Conservation (phyloP, 257 asterid species). For the Gynochthodes officinalis region DNA sequence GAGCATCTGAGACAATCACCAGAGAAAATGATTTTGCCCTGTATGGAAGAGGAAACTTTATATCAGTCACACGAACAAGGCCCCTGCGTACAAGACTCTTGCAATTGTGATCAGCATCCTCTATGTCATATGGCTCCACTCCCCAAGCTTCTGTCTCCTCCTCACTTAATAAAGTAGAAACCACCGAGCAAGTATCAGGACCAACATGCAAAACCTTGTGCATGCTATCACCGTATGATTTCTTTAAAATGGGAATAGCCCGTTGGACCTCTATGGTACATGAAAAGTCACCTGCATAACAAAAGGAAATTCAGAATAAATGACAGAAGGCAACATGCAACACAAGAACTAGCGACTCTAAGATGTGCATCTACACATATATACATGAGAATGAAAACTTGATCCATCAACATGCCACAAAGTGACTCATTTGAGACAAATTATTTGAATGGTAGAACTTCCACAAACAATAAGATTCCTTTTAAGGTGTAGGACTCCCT, state of each 20-base stretch:
- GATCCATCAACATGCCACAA: not conserved
- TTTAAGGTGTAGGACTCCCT: not conserved
- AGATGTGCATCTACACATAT: not conserved
- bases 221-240: constrained; percentile 42
- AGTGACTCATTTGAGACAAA: not conserved
- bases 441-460: not conserved
- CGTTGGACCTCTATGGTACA: constrained; percentile 31
- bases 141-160: constrained; percentile 43
- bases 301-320: constrained; percentile 3
- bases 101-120: constrained; percentile 39
- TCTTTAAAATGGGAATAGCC: constrained; percentile 31
- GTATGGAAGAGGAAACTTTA: constrained; percentile 41
- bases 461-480: not conserved
- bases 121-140: constrained; percentile 42
- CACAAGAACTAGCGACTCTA: too few relatives aligned
- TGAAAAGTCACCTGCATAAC: constrained; percentile 31
- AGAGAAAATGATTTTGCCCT: constrained; percentile 38
- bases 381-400: not conserved
- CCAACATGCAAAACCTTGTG: constrained; percentile 41
- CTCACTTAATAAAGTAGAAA: constrained; percentile 28
- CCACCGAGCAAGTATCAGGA: constrained; percentile 42
- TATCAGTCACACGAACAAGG: constrained; percentile 42
- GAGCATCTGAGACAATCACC: constrained; percentile 32
- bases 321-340: not conserved
- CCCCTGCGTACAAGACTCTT: constrained; percentile 34